These are phyloP conservation scores for Protomyces arabidopsidicola DNA, from an alignment of 1,139 yeast species.

Conservation along the genomic window DNA sequence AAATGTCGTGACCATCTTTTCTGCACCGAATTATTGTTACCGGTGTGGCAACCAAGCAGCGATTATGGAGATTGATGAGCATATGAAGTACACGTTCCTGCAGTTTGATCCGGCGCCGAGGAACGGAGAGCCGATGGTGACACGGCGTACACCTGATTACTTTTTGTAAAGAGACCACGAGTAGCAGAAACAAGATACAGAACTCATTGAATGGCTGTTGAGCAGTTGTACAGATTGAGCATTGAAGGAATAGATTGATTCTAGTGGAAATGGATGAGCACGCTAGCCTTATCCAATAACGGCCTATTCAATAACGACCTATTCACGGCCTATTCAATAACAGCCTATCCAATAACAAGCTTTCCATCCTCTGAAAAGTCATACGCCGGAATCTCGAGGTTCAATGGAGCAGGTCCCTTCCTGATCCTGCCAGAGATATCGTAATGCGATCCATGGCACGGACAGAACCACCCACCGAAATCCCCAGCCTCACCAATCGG, in stretches of 20 bases:
- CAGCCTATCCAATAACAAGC: conserved; percentile 66
- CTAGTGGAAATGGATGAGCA: background rate
- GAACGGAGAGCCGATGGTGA: conserved; percentile 52
- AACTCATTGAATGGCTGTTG: background rate
- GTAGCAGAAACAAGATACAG: background rate
- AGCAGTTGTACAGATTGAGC: background rate
- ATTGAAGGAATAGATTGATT: background rate
- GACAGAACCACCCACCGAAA: conserved; percentile 99
- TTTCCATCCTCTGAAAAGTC: conserved; percentile 74
- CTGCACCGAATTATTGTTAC: conserved; percentile 95
- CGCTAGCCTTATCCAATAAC: too few species aligned
- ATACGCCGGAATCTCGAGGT: conserved; percentile 93
- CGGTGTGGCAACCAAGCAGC: conserved; percentile 99
- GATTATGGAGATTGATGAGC: conserved; percentile 95
- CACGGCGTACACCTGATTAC: conserved; percentile 30
- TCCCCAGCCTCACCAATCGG: conserved; percentile 99
- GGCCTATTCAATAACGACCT: too few species aligned
- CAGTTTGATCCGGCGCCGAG: conserved; percentile 93
- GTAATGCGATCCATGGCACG: conserved; percentile 99
- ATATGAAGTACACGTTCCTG: conserved; percentile 45
- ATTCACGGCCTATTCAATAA: too few species aligned
- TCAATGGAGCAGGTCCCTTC: conserved; percentile 99
- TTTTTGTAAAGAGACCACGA: conserved; percentile 17
- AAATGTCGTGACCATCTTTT: conserved; percentile 88
- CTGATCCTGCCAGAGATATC: conserved; percentile 99